Base-by-base conservation (phyloP, 2,329 filamentous ascomycete genomes). In the Stylonectria norvegica region DNA sequence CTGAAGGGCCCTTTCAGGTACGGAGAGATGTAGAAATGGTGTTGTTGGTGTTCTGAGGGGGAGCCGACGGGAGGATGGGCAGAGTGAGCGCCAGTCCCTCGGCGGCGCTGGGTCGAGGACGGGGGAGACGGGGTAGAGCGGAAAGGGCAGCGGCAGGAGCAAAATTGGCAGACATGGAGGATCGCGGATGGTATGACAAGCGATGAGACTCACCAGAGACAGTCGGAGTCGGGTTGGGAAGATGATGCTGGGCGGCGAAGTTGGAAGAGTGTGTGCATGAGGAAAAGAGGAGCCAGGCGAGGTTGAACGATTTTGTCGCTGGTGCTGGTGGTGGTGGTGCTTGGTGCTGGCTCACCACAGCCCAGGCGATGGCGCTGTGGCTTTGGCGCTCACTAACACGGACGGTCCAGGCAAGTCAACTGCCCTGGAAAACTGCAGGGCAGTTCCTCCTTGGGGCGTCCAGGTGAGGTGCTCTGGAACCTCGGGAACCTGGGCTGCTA, bases 261-360 rank as follows among this genome's bases (percentile, higher is more conserved):
- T 55, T 56, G 61, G 56, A 55, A 59, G 63, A 60, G 57, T 60
- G 62, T 65, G 65, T 66, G 64, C 58, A 65, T 62, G 62, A 61
- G 63, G 65, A 68, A 68, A 68, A 68, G 65, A 68, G 65, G 65
- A 68, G 62, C 57, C 54, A 56, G 57, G 42, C 50, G 48, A 66
- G 57, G 64, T 62, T 57, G 58, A 61, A 61, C 56, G 63, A 66
- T 65, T 67, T 67, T 66, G 65, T 64, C 62, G 59, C 54, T 57
- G 56, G n/a, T n/a, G n/a, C n/a, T n/a, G n/a, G n/a, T n/a, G n/a
- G 28, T 30, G 16, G 28, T 30, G 28, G 29, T 18, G 14, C n/a
- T n/a, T 4, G n/a, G 28, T 3, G n/a, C n/a, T n/a, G n/a, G n/a
- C n/a, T n/a, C n/a, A n/a, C n/a, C n/a, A n/a, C n/a, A n/a, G n/a